Percentiles rank a stretch among this genome's conserved stretches.
Conservation (phyloP, 192 early-diverging fungal genomes). For the Backusella mclennaniae region DNA sequence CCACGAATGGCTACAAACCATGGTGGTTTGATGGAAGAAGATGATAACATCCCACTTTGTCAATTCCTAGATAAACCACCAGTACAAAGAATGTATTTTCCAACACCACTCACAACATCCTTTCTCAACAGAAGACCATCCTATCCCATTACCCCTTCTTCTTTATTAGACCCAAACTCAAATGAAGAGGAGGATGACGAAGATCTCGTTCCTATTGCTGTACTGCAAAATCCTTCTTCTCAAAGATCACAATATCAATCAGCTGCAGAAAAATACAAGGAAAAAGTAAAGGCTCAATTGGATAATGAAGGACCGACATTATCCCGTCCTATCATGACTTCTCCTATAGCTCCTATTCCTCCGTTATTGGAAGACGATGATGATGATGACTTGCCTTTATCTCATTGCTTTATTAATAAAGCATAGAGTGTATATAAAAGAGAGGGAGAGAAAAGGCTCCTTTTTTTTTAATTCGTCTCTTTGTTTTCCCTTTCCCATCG, state of each 20-base stretch:
- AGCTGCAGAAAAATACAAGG: conserved; percentile 24
- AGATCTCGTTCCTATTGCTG: conserved; percentile 17
- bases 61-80: conserved; percentile 1
- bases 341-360: conserved; percentile 5
- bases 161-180: conserved; percentile 8
- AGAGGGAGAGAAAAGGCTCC: neutral
- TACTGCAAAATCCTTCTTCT: neutral
- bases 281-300: conserved; percentile 18
- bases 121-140: conserved; percentile 2
- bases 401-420: conserved; percentile 8
- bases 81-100: neutral
- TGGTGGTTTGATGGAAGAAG: neutral
- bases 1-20: neutral
- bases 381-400: conserved; percentile 18
- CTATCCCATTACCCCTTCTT: neutral
- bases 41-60: conserved; percentile 5
- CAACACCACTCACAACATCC: neutral
- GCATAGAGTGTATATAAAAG: neutral
- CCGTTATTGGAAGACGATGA: conserved; percentile 9
- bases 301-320: neutral
- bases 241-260: conserved; percentile 15
- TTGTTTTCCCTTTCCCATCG: neutral
- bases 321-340: neutral
- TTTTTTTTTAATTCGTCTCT: neutral
- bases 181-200: conserved; percentile 21